Evolutionary conservation across 805 yeast species (phyloP).

Genomic region (Candida nanaspora): DNA sequence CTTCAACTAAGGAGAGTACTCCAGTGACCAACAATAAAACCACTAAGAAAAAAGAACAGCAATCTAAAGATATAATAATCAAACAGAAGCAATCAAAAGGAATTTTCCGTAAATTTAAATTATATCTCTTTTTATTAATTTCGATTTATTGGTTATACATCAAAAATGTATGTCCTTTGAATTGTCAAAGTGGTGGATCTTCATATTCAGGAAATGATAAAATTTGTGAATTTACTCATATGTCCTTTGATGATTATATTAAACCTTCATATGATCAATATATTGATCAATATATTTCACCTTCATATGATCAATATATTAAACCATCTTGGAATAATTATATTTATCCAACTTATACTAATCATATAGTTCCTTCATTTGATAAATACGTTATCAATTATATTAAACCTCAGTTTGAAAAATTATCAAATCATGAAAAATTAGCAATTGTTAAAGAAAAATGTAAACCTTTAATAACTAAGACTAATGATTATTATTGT

Average conservation of each 20-base stretch:
- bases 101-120: background rate
- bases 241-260: slow-evolving; percentile 5
- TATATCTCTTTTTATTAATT: background rate
- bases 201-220: too few relatives aligned
- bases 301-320: slow-evolving; percentile 8
- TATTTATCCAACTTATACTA: background rate
- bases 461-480: background rate
- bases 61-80: too few relatives aligned
- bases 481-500: background rate
- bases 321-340: slow-evolving; percentile 3
- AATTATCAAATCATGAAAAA: background rate
- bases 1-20: too few relatives aligned
- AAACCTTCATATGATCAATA: slow-evolving; percentile 6
- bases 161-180: background rate
- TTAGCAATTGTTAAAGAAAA: background rate
- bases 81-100: too few relatives aligned
- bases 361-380: background rate
- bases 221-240: background rate
- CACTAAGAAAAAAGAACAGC: too few relatives aligned
- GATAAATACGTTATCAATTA: background rate
- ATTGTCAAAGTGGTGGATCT: background rate
- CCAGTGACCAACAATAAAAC: too few relatives aligned
- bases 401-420: slow-evolving; percentile 9
- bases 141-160: background rate
- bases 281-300: too few relatives aligned